Conservation (phyloP, 768 basidiomycete species). For the Calocera cornea region DNA sequence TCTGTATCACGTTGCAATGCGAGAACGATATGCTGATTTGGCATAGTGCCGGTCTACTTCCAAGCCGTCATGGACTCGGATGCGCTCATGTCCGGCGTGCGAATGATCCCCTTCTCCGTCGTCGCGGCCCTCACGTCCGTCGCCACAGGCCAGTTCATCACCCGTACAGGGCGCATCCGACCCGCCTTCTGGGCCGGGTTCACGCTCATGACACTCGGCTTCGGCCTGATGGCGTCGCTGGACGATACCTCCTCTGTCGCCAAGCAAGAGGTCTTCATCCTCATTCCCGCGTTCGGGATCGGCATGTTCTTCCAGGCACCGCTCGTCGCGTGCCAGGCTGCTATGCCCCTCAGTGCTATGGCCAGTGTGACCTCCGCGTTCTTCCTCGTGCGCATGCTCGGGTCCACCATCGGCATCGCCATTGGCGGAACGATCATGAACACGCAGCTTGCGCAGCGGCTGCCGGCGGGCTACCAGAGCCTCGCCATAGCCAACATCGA, state of each 20-base stretch:
- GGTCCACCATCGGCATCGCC: slow-evolving; percentile 1
- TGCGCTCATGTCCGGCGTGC: slow-evolving; percentile 9
- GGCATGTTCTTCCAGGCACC: slow-evolving; percentile 2
- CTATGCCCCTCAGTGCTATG: neutral
- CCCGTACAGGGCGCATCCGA: neutral
- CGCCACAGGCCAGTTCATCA: neutral
- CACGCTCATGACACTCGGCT: slow-evolving; percentile 3
- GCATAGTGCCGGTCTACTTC: slow-evolving; percentile 9
- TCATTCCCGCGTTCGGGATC: neutral
- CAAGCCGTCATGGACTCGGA: slow-evolving; percentile 10
- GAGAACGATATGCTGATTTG: too few species aligned
- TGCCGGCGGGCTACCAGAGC: neutral
- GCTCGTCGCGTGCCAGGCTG: neutral
- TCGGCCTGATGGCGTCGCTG: neutral
- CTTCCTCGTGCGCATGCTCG: neutral
- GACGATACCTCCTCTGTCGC: neutral
- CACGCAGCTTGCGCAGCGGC: slow-evolving; percentile 2
- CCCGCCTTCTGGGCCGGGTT: neutral
- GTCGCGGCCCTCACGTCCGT: slow-evolving; percentile 4
- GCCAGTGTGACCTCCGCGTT: neutral
- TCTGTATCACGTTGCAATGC: neutral
- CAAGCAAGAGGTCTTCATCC: neutral
- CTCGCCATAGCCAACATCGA: slow-evolving; percentile 14
- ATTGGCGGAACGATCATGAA: slow-evolving; percentile 4
- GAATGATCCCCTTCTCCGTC: slow-evolving; percentile 11